Conservation (phyloP, 345 rosid species). For the Heritiera fomes region DNA sequence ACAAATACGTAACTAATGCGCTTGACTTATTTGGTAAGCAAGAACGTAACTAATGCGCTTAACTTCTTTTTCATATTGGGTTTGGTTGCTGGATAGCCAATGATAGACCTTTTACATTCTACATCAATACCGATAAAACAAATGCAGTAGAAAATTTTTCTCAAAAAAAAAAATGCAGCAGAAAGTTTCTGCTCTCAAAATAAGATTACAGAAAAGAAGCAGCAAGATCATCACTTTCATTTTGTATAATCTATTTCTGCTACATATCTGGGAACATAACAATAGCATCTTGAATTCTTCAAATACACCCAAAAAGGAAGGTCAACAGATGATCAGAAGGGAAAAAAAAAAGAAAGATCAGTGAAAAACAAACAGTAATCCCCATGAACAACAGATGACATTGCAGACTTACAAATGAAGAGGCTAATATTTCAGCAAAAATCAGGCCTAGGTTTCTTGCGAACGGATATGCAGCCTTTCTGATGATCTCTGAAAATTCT, state of each 20-base stretch:
- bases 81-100: not conserved
- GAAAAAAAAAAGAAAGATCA: no score
- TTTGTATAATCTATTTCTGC: slow-evolving; percentile 1
- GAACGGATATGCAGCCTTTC: slow-evolving; percentile 69
- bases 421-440: slow-evolving; percentile 43
- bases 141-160: not conserved
- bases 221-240: not conserved
- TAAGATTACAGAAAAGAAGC: not conserved
- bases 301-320: not conserved
- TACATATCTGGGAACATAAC: not conserved
- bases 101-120: not conserved
- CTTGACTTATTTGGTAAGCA: not conserved
- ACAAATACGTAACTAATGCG: no score
- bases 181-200: not conserved
- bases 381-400: slow-evolving; percentile 7
- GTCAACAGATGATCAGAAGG: not conserved
- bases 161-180: no score
- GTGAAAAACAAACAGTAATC: not conserved
- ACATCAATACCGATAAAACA: not conserved
- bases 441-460: slow-evolving; percentile 77
- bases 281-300: not conserved
- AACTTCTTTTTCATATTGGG: not conserved
- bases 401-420: not conserved
- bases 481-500: slow-evolving; percentile 67
- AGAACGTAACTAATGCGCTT: not conserved